These are phyloP conservation scores for Biscogniauxia mediterranea DNA, from an alignment of 2,329 filamentous ascomycete species.

Conservation along the genomic window DNA sequence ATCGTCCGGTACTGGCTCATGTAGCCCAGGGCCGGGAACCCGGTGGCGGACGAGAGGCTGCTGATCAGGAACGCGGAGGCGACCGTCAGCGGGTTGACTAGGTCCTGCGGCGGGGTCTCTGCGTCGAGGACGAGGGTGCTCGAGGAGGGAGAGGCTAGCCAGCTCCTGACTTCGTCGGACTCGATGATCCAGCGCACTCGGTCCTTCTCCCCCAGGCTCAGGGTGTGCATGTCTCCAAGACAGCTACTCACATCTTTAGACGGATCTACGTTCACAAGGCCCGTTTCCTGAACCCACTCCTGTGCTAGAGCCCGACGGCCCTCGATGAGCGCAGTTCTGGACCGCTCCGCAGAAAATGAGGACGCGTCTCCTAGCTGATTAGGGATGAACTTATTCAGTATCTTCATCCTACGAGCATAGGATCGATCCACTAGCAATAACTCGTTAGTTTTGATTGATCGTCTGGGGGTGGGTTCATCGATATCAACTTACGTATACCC, in stretches of 20 bases:
- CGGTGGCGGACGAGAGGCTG: constrained; percentile 4
- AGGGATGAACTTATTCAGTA: constrained; percentile 1
- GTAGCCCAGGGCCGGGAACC: constrained; percentile 13
- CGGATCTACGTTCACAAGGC: neutral
- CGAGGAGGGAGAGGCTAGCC: constrained; percentile 4
- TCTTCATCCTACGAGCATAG: constrained; percentile 1
- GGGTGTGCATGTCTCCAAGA: constrained; percentile 4
- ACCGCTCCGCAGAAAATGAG: constrained; percentile 1
- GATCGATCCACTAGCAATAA: constrained; percentile 1
- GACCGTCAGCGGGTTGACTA: constrained; percentile 2
- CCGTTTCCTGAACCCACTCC: constrained; percentile 3
- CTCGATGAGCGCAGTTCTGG: neutral
- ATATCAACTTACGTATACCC: constrained; percentile 9
- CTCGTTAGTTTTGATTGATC: neutral
- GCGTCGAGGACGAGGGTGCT: constrained; percentile 10
- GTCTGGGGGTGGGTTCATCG: neutral
- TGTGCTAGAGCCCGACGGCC: constrained; percentile 3
- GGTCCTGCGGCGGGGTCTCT: constrained; percentile 5
- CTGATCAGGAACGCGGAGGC: constrained; percentile 8
- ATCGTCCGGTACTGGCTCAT: neutral
- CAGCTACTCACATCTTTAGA: constrained; percentile 7
- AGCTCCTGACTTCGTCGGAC: constrained; percentile 9
- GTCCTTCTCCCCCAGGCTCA: constrained; percentile 9
- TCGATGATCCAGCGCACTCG: constrained; percentile 12
- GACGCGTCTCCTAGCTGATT: constrained; percentile 1